Evolutionary conservation across 148 eudicot species (phyloP).

Genomic region (Spergularia marina): DNA sequence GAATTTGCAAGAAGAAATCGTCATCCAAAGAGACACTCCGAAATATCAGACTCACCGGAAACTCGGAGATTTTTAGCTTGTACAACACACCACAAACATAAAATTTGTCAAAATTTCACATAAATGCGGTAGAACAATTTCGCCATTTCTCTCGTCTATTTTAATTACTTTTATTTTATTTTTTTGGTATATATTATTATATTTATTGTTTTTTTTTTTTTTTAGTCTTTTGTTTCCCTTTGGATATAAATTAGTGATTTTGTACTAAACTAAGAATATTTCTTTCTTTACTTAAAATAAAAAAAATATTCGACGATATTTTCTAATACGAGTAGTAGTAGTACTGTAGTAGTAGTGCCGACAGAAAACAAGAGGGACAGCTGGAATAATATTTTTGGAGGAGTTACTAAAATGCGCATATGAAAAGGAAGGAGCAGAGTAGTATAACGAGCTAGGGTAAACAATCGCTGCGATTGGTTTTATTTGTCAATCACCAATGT

Average conservation of each 20-base stretch:
- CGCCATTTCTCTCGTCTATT: background rate
- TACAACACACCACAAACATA: no score
- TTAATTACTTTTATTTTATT: background rate
- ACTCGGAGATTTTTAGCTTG: slow-evolving; percentile 33
- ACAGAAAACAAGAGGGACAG: background rate
- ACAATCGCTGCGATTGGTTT: no score
- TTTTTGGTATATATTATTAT: background rate
- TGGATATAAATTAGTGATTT: slow-evolving; percentile 6
- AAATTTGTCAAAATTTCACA: background rate
- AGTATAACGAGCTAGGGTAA: background rate
- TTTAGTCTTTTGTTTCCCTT: background rate
- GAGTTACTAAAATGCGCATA: background rate
- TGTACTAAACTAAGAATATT: slow-evolving; percentile 15
- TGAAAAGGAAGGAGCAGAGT: background rate
- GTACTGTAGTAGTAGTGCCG: background rate
- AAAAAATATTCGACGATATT: background rate
- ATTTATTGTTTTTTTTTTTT: background rate
- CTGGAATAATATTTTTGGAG: background rate
- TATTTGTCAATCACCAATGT: no score
- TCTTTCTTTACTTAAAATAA: background rate
- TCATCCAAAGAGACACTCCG: background rate
- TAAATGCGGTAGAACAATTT: slow-evolving; percentile 18
- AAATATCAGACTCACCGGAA: slow-evolving; percentile 32
- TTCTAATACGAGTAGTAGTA: no score
- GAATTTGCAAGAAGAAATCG: slow-evolving; percentile 29